Conservation (phyloP, 2,329 filamentous ascomycete species). For the Thermoascus crustaceus region DNA sequence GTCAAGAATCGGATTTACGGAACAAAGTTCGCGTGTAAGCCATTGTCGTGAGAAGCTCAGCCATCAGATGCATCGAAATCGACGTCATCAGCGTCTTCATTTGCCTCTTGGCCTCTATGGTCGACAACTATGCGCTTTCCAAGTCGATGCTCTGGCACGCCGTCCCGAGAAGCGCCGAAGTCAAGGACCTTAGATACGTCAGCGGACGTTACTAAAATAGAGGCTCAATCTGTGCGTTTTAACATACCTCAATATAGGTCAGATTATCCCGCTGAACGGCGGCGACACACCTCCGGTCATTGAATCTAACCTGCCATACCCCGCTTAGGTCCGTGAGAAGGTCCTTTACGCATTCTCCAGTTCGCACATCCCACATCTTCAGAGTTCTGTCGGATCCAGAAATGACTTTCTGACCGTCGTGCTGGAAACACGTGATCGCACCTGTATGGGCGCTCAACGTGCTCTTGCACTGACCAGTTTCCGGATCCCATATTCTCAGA, state of each 20-base stretch:
- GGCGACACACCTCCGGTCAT: conserved; percentile 88
- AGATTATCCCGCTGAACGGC: conserved; percentile 87
- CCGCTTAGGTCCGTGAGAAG: conserved; percentile 85
- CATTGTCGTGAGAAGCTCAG: conserved; percentile 9
- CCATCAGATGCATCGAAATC: conserved; percentile 24
- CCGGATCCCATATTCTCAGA: conserved; percentile 92
- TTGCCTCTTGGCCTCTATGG: conserved; percentile 30
- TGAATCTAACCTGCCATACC: conserved; percentile 99
- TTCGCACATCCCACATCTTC: conserved; percentile 97
- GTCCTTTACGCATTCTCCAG: conserved; percentile 85
- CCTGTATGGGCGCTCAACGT: conserved; percentile 89
- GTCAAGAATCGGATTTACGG: conserved; percentile 1
- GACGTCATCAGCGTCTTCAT: conserved; percentile 22
- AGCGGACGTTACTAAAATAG: conserved; percentile 9
- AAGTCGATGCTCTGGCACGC: conserved; percentile 65
- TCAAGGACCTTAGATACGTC: conserved; percentile 67
- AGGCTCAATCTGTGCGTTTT: conserved; percentile 1
- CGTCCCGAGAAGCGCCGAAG: conserved; percentile 89
- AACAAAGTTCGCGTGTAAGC: not conserved
- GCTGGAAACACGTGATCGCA: conserved; percentile 97
- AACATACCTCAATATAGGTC: conserved; percentile 87
- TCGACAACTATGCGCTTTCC: conserved; percentile 62
- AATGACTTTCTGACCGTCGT: conserved; percentile 93
- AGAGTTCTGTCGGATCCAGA: conserved; percentile 90
- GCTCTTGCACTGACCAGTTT: conserved; percentile 81